Evolutionary conservation across 2,329 filamentous ascomycete species (phyloP), one percentile per base, ranked within the genome.

Genomic region (Fusarium protoensiforme): DNA sequence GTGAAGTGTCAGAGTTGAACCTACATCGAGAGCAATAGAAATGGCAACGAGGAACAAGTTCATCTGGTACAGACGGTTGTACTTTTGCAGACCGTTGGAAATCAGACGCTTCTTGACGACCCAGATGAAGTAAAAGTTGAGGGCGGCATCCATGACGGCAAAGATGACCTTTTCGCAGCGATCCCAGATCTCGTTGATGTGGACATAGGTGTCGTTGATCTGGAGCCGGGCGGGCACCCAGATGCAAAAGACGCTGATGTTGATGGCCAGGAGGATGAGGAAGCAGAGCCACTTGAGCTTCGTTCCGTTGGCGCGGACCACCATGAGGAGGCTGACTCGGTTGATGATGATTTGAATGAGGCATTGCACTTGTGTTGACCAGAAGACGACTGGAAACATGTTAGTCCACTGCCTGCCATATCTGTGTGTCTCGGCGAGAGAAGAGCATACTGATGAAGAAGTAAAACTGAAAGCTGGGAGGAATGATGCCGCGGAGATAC

Each of bases 331-430:
- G 1, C 83, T 80, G 35, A 87, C 83, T 51, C 86, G 84, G 69
- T 87, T 88, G 75, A 87, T 84, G 76, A 88, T 87, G 58, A 87
- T 87, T 71, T 87, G 86, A 75, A 86, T 84, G 4, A 87, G 77
- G n/a, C 85, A 81, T 51, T 79, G 77, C 1, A 79, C 74, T 72
- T 87, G 84, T 10, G 85, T 80, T 1, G 71, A 77, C 77, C 77
- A 78, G n/a, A 74, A 73, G 39, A 76, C 65, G 36, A 78, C 75
- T 84, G 16, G 70, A 27, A 38, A 24, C 22, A 13, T 46, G 41
- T 46, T 46, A 46, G 24, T 43, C 14, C 8, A 22, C 18, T 7
- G 7, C 24, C 24, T 24, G 24, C 24, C n/a, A 54, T 76, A n/a
- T 59, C 7, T 7, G 10, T 29, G 20, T 7, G 8, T 14, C 2